Conservation (phyloP, 805 yeast species). For the Zygosaccharomyces bisporus region DNA sequence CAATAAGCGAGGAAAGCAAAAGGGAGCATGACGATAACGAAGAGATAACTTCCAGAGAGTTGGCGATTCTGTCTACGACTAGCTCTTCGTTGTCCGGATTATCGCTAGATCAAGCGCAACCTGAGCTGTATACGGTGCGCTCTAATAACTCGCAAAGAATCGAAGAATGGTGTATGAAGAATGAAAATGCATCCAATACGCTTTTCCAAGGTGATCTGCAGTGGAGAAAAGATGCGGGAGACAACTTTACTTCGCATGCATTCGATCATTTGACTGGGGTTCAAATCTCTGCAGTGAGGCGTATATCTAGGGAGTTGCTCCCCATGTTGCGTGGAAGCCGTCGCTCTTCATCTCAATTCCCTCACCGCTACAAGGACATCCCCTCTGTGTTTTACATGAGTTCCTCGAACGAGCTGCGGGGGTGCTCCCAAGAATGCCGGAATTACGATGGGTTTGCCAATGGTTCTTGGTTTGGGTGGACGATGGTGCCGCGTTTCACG, state of each 20-base stretch:
- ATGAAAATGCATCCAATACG: conserved; percentile 11
- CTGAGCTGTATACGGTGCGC: conserved; percentile 7
- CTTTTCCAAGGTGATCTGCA: conserved; percentile 6
- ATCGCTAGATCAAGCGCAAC: conserved; percentile 3
- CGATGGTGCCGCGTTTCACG: conserved; percentile 18
- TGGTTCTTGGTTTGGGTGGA: conserved; percentile 20
- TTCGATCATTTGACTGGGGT: conserved; percentile 11
- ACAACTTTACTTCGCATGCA: conserved; percentile 15
- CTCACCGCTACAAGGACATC: conserved; percentile 15
- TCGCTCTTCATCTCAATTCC: conserved; percentile 3
- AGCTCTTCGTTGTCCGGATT: conserved; percentile 13
- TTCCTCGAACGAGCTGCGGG: neutral
- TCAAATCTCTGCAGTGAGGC: conserved; percentile 15
- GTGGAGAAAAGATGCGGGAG: conserved; percentile 1
- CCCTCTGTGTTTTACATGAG: conserved; percentile 18
- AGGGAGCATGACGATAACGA: conserved; percentile 8
- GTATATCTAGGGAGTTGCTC: conserved; percentile 17
- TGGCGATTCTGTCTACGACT: conserved; percentile 23
- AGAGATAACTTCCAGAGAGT: conserved; percentile 22
- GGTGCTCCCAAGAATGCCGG: neutral
- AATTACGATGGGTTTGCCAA: conserved; percentile 1
- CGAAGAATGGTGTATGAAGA: conserved; percentile 27
- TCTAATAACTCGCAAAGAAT: conserved; percentile 21
- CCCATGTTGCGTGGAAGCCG: conserved; percentile 20
- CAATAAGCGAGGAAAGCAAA: conserved; percentile 15